Evolutionary conservation across 345 rosid species (phyloP), one percentile per base, ranked within the genome.

Genomic region (Populus nigra): DNA sequence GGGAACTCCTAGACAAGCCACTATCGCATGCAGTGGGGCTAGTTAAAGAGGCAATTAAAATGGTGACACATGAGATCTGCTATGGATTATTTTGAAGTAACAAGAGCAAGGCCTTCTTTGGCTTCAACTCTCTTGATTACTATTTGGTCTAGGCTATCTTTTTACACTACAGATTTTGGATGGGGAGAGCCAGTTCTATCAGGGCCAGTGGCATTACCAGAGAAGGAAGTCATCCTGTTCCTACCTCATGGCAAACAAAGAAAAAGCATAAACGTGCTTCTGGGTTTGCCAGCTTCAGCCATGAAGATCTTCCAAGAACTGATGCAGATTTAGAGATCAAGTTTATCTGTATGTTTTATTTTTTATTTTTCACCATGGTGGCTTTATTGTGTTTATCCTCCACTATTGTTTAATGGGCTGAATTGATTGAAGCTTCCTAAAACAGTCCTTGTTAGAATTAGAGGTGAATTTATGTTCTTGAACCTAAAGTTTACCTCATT

Each of bases 61-160:
- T 90, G 94, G 94, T 92, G 10, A 84, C 86, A 92, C 90, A 92
- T 94, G 95, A 92, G 97, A 82, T 94, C 98, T 4, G 97, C 98
- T 20, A 89, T 94, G 5, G 98, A 94, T 84, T 94, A 92, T 84
- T 94, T 94, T 36, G 98, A 94, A 83, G 90, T 78, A 1, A 91
- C 94, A 12, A 88, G 98, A 80, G 84, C 89, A 5, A 88, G 94
- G 88, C 98, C 98, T 39, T 92, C 98, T 18, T 82, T 94, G 77
- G 82, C 93, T 9, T 90, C 96, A 20, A 94, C 96, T 49, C 94
- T 94, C 57, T 29, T 94, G 79, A 92, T 94, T 70, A 94, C 98
- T 0, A 91, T 96, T 27, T 92, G 98, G 98, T 91, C 97, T 0
- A 89, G 94, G 85, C 80, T 94, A 68, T 82, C 94, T 39, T 92